phyloP scores from a whole-genome alignment of 805 yeast species.

The Yamadazyma paraphyllophila region DNA sequence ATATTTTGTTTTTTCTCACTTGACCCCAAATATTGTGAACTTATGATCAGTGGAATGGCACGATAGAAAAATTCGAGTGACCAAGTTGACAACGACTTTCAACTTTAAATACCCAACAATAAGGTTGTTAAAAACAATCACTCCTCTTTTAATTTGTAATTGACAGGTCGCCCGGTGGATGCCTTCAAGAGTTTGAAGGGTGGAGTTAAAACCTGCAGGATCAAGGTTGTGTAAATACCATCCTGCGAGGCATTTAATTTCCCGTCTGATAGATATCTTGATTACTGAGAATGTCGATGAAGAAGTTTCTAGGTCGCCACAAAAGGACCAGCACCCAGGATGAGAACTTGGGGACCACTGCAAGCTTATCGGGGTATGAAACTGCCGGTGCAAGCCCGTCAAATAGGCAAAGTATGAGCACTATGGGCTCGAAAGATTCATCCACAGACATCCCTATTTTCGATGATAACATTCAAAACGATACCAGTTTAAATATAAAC shows the following conservation, averaged over 20 bases:
- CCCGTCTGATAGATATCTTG: background rate
- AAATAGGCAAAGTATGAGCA: constrained; percentile 16
- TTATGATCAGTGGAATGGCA: no score
- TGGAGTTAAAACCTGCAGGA: constrained; percentile 2
- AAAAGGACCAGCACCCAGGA: constrained; percentile 8
- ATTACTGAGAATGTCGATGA: constrained; percentile 14
- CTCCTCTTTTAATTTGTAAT: background rate
- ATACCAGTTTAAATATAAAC: constrained; percentile 32
- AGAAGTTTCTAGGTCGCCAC: constrained; percentile 17
- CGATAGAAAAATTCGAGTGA: no score
- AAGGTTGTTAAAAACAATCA: background rate
- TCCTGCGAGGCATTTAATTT: constrained; percentile 1
- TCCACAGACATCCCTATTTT: constrained; percentile 32
- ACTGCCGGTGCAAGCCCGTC: background rate
- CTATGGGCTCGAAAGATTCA: constrained; percentile 28
- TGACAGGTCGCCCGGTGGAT: background rate
- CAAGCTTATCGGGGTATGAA: background rate
- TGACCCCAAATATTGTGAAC: no score
- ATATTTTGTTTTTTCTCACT: no score
- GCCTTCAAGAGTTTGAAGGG: background rate
- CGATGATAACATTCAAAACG: constrained; percentile 26
- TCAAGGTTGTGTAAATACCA: background rate
- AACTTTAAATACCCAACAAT: background rate
- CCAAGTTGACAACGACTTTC: background rate
- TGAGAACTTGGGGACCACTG: background rate